Evolutionary conservation across 1,139 yeast genomes (phyloP).

Genomic region (Debaryomyces udenii): DNA sequence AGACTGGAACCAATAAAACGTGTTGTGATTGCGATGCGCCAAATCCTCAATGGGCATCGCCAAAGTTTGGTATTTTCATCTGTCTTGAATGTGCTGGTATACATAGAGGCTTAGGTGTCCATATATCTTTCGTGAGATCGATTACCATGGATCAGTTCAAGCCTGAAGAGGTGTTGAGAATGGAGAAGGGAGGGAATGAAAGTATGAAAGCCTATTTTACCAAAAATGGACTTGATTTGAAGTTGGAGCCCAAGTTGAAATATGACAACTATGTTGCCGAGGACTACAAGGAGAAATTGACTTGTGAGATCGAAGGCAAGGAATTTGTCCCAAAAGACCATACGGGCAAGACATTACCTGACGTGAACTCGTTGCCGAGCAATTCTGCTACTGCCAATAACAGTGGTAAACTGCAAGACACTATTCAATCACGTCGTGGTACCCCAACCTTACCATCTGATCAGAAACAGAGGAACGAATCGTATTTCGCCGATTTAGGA

Average conservation of each 20-base stretch:
- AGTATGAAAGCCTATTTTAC: conserved; percentile 69
- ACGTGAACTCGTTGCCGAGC: conserved; percentile 4
- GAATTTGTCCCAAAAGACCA: conserved; percentile 72
- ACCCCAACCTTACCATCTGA: conserved; percentile 36
- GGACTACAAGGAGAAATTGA: conserved; percentile 83
- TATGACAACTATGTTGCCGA: conserved; percentile 91
- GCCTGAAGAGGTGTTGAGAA: conserved; percentile 81
- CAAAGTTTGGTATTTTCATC: conserved; percentile 93
- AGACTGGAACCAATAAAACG: conserved; percentile 78
- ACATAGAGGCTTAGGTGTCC: conserved; percentile 96
- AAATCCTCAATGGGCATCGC: conserved; percentile 99
- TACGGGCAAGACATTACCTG: conserved; percentile 51
- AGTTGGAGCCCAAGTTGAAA: conserved; percentile 68
- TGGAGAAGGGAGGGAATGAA: conserved; percentile 96
- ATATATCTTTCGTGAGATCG: conserved; percentile 92
- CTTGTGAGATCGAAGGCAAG: conserved; percentile 73
- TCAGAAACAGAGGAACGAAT: conserved; percentile 69
- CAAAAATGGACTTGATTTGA: conserved; percentile 70
- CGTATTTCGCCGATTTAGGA: conserved; percentile 81
- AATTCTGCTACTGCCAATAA: conserved; percentile 16
- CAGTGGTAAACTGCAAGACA: conserved; percentile 24
- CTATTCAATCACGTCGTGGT: conserved; percentile 46
- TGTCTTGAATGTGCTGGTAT: conserved; percentile 97
- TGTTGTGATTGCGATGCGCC: conserved; percentile 96
- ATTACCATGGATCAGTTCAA: conserved; percentile 98